phyloP scores from a whole-genome alignment of 192 early-diverging fungal species.

The Entomortierella beljakovae region DNA sequence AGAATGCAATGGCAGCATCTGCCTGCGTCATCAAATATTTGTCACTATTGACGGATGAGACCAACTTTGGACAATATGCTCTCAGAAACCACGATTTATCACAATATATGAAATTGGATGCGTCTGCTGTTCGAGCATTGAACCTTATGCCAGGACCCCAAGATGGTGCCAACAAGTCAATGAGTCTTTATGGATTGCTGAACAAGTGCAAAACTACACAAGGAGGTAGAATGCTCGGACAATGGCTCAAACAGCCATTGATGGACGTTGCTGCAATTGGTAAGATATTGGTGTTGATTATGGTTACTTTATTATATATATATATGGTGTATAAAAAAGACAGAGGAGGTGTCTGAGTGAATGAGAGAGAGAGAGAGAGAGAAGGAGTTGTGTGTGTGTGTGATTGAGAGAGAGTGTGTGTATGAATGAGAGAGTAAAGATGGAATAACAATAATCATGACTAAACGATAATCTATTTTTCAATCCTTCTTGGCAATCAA shows the following conservation, averaged over 20 bases:
- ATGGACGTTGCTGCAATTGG: conserved; percentile 78
- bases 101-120: conserved; percentile 94
- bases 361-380: neutral
- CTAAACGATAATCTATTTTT: no score
- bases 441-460: neutral
- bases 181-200: conserved; percentile 81
- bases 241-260: conserved; percentile 95
- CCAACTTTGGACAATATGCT: conserved; percentile 83
- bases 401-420: no score
- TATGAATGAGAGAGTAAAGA: no score
- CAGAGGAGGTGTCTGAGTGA: no score
- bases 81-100: conserved; percentile 80
- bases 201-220: conserved; percentile 93
- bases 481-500: no score
- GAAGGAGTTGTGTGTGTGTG: no score
- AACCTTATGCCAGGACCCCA: conserved; percentile 84
- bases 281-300: conserved; percentile 24
- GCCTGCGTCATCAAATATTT: conserved; percentile 82
- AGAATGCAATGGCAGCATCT: conserved; percentile 73
- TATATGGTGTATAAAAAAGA: no score
- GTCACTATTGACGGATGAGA: conserved; percentile 76
- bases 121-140: conserved; percentile 87
- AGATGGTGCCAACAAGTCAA: conserved; percentile 66
- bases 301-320: no score
- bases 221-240: conserved; percentile 84